These are phyloP conservation scores for Penicillium herquei DNA, from an alignment of 495 filamentous ascomycete genomes.

Conservation along the genomic window DNA sequence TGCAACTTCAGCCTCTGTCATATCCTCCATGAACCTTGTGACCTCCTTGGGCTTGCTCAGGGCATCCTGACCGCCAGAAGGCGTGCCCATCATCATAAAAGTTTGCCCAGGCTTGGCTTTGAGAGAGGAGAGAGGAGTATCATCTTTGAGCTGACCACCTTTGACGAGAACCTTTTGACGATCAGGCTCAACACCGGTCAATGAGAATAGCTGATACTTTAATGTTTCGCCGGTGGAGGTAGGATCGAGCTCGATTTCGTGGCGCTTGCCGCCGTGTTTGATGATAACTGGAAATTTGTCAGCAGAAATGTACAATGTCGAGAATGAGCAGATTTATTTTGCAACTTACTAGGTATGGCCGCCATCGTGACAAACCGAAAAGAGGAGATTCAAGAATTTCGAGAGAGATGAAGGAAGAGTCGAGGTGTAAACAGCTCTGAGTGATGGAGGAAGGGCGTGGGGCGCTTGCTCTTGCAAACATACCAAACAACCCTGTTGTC, in stretches of 20 bases:
- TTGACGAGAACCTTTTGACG: conserved; percentile 95
- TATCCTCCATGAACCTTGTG: conserved; percentile 90
- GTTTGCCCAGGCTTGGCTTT: conserved; percentile 80
- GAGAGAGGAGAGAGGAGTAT: conserved; percentile 78
- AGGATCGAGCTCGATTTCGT: conserved; percentile 89
- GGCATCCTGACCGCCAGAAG: conserved; percentile 58
- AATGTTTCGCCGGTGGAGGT: conserved; percentile 84
- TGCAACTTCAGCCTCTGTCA: conserved; percentile 93
- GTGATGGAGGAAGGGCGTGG: conserved; percentile 31
- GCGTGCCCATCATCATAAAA: conserved; percentile 97
- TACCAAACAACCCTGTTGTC: conserved; percentile 26
- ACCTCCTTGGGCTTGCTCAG: conserved; percentile 76
- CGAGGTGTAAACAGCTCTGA: conserved; percentile 33
- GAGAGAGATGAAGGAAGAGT: conserved; percentile 25
- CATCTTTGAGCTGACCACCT: conserved; percentile 93
- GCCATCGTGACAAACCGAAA: conserved; percentile 47
- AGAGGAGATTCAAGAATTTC: conserved; percentile 9
- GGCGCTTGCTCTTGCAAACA: conserved; percentile 33
- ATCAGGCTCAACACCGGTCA: conserved; percentile 94
- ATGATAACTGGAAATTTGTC: conserved; percentile 68
- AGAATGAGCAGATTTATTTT: background rate
- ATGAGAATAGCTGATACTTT: conserved; percentile 91
- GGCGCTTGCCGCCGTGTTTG: conserved; percentile 90
- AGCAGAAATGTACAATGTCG: conserved; percentile 15
- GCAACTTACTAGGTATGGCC: conserved; percentile 57